Evolutionary conservation across 352 stramenopile species (phyloP).

Genomic region (Pythium rishiriense): DNA sequence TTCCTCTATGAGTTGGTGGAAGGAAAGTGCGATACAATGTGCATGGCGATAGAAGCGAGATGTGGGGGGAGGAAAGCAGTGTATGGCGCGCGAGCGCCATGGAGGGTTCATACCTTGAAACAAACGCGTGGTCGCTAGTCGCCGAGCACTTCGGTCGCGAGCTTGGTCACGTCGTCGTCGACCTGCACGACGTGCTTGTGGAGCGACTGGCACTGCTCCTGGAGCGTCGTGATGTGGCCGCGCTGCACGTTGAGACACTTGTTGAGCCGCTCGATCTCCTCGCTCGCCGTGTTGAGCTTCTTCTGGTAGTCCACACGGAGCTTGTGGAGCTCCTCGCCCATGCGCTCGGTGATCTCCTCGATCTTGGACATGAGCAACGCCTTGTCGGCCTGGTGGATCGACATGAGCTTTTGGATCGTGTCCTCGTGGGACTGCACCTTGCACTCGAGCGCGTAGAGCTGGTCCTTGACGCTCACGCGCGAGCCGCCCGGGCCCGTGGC

Average conservation of each 20-base stretch:
- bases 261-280: constrained; percentile 83
- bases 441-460: constrained; percentile 75
- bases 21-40: too few relatives aligned
- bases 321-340: constrained; percentile 75
- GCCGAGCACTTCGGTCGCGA: constrained; percentile 76
- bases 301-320: constrained; percentile 81
- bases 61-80: too few relatives aligned
- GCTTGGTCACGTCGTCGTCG: constrained; percentile 84
- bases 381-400: constrained; percentile 81
- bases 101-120: not conserved
- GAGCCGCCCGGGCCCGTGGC: constrained; percentile 8
- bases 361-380: constrained; percentile 75
- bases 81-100: too few relatives aligned
- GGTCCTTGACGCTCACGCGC: constrained; percentile 78
- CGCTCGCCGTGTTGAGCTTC: constrained; percentile 76
- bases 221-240: constrained; percentile 79
- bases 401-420: constrained; percentile 84
- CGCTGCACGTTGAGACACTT: constrained; percentile 85
- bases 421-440: constrained; percentile 81
- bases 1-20: too few relatives aligned
- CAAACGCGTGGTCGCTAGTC: constrained; percentile 35
- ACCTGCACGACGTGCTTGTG: constrained; percentile 86
- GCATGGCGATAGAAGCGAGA: too few relatives aligned
- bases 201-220: constrained; percentile 81
- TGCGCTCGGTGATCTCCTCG: constrained; percentile 79